Conservation (phyloP, 805 yeast genomes). For the Lipomyces chichibuensis region DNA sequence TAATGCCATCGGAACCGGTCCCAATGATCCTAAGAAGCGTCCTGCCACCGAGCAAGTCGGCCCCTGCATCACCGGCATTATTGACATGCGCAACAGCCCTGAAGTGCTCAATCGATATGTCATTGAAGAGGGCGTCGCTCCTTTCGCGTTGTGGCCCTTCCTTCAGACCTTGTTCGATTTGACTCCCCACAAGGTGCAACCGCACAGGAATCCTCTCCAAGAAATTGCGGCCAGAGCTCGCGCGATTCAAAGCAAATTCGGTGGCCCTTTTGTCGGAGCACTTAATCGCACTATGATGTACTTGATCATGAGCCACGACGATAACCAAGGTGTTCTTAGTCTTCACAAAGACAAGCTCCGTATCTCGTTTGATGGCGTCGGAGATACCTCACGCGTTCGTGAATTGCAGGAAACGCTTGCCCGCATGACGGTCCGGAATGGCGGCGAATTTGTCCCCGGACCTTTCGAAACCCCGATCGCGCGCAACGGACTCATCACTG, state of each 20-base stretch:
- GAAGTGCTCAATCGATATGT: background rate
- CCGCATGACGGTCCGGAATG: background rate
- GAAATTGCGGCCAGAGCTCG: background rate
- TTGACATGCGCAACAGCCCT: background rate
- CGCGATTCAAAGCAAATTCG: background rate
- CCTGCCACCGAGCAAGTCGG: background rate
- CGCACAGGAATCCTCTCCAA: background rate
- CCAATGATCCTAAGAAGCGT: background rate
- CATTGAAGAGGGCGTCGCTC: constrained; percentile 1
- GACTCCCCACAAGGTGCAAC: background rate
- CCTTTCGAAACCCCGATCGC: background rate
- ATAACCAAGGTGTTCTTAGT: background rate
- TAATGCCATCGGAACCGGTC: background rate
- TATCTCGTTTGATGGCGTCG: background rate
- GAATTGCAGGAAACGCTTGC: background rate
- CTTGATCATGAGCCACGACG: background rate
- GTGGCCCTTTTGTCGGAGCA: background rate
- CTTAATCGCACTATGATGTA: background rate
- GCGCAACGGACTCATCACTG: background rate
- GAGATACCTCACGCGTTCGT: background rate
- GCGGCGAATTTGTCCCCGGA: background rate
- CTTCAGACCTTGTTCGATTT: background rate
- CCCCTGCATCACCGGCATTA: background rate
- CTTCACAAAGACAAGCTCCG: background rate
- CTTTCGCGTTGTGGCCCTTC: background rate